Percentiles rank a stretch among this genome's conserved stretches.
Conservation (phyloP, 2,329 filamentous ascomycete genomes). For the Botrytis pseudocinerea region DNA sequence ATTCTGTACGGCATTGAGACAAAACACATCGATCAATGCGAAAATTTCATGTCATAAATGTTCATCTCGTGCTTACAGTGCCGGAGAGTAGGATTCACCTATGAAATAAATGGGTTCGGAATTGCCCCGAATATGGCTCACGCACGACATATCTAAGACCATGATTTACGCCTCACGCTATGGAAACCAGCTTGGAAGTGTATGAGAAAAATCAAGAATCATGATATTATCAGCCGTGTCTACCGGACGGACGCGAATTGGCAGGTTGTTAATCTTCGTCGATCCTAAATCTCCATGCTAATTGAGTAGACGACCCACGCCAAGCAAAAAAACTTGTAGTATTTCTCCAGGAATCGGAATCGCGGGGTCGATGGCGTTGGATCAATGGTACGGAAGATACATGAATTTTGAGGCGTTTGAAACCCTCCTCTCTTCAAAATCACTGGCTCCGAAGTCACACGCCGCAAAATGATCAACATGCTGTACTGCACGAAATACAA, state of each 20-base stretch:
- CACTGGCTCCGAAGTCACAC: constrained; percentile 8
- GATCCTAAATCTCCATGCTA: neutral
- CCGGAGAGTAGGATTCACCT: neutral
- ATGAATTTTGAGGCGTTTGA: neutral
- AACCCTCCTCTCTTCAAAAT: neutral
- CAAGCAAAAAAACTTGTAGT: neutral
- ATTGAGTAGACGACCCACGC: neutral
- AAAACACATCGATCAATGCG: neutral
- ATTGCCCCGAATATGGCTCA: neutral
- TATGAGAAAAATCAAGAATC: neutral
- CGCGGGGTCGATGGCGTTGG: constrained; percentile 12
- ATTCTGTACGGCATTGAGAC: no score
- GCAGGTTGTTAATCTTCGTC: neutral
- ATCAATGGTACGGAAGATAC: neutral
- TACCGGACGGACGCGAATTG: neutral
- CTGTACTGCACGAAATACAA: neutral
- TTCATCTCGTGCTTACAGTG: constrained; percentile 7
- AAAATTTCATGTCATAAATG: neutral
- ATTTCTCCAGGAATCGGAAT: constrained; percentile 12
- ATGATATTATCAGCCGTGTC: constrained; percentile 12
- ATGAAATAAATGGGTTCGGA: constrained; percentile 6
- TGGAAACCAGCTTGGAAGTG: neutral
- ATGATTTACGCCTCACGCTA: neutral
- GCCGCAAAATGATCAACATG: constrained; percentile 5
- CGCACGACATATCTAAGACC: constrained; percentile 17